Conservation (phyloP, 1,284 basidiomycete genomes). For the Melampsora occidentalis region DNA sequence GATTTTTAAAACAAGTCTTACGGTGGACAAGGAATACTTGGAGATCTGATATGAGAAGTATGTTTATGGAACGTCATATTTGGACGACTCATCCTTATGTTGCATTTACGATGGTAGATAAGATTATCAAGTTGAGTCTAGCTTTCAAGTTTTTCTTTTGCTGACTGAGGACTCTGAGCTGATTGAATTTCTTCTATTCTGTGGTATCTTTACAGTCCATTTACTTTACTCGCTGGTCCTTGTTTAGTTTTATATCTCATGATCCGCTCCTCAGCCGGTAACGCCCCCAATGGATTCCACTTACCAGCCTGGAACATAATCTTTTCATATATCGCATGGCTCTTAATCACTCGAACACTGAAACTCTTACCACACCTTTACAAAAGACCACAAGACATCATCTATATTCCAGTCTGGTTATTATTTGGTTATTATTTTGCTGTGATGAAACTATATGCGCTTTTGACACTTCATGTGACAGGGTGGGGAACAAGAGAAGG, state of each 20-base stretch:
- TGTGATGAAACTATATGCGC: constrained; percentile 79
- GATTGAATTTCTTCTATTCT: background rate
- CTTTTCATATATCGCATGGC: constrained; percentile 64
- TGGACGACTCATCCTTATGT: constrained; percentile 88
- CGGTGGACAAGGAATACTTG: constrained; percentile 91
- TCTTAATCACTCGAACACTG: constrained; percentile 73
- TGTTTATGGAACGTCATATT: constrained; percentile 80
- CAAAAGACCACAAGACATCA: constrained; percentile 75
- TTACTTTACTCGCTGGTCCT: constrained; percentile 79
- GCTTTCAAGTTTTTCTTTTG: background rate
- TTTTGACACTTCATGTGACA: constrained; percentile 77
- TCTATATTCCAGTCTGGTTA: constrained; percentile 87
- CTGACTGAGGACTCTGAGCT: background rate
- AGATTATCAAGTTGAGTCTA: constrained; percentile 59
- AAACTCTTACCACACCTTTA: constrained; percentile 86
- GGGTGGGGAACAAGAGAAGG: constrained; percentile 87
- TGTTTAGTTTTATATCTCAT: constrained; percentile 71
- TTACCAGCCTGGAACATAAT: constrained; percentile 75
- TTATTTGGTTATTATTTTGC: constrained; percentile 83
- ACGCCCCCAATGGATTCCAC: constrained; percentile 75
- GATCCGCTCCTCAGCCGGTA: constrained; percentile 70
- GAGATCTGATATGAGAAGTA: constrained; percentile 77
- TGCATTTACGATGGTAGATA: constrained; percentile 88
- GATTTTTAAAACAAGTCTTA: constrained; percentile 85
- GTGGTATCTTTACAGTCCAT: constrained; percentile 64